Base-by-base conservation (phyloP, 2,329 filamentous ascomycete genomes). In the Beauveria asiatica region DNA sequence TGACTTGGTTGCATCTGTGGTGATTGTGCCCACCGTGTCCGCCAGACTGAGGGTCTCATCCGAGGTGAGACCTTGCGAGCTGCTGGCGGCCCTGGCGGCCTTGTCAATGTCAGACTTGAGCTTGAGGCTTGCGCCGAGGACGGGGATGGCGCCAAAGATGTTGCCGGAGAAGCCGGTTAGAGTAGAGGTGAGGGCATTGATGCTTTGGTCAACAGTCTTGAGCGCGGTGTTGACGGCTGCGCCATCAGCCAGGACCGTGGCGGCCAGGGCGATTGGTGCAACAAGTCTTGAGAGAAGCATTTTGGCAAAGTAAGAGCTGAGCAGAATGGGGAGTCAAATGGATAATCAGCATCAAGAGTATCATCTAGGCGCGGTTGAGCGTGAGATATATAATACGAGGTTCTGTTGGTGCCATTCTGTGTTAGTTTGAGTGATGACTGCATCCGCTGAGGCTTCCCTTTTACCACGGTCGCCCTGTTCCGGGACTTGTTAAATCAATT, bases 241-340 rank as follows among this genome's bases (percentile, higher is more conserved):
- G 21, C 27, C 58, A 23, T 60, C 58, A 19, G 58, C 58, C 27
- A 60, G 17, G 27, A 54, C 58, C 1, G 58, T 60, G 27, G 58
- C 58, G 10, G 51, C 51, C 17, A 56, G 33, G 19, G 58, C 58
- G n/a, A 51, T 10, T 5, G 58, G 58, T 7, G 50, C 33, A 46
- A 60, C 5, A 11, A 60, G 9, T 7, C 16, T 55, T 23, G 49
- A 41, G 17, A 55, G 27, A 19, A 55, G 58, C 58, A 60, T 60
- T 23, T 19, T 53, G 5, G 39, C 3, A 25, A 19, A 10, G 50
- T 19, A 25, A 5, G 33, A 37, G 11, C 5, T 42, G 33, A 21
- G 33, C 45, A 42, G 55, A 25, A 39, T 46, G 7, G 17, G 27
- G 7, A 16, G 16, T 10, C 19, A 42, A 27, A 46, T 21, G 21